Evolutionary conservation across 1,284 basidiomycete species (phyloP).

Genomic region (Pyrrhoderma noxium): DNA sequence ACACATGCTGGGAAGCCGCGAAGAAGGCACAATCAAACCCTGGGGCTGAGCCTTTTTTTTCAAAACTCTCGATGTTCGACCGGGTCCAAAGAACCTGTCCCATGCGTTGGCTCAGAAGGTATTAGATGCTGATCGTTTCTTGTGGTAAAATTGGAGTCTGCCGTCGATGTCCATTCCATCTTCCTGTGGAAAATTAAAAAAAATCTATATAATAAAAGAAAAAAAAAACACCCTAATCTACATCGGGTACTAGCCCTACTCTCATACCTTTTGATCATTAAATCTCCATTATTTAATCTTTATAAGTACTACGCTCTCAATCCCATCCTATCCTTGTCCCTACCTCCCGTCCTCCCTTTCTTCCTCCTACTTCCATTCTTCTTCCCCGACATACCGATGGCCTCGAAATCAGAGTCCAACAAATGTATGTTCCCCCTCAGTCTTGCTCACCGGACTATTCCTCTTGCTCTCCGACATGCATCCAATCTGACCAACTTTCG

Average conservation of each 20-base stretch:
- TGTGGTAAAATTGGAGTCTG: no score
- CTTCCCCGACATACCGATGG: conserved; percentile 4
- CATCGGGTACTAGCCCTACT: neutral
- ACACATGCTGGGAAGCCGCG: no score
- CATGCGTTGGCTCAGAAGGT: no score
- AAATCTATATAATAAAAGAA: neutral
- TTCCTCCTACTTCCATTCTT: neutral
- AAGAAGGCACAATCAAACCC: no score
- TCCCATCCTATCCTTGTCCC: conserved; percentile 1
- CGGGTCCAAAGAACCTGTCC: no score
- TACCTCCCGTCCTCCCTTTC: conserved; percentile 1
- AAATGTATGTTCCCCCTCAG: neutral
- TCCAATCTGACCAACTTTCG: neutral
- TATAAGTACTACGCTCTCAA: conserved; percentile 14
- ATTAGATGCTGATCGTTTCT: no score
- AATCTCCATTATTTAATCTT: neutral
- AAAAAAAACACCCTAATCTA: neutral
- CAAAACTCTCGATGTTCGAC: no score
- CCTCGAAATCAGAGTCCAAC: conserved; percentile 15
- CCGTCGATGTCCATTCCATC: neutral
- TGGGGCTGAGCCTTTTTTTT: no score
- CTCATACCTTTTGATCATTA: neutral
- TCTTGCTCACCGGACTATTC: neutral
- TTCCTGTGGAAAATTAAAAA: neutral
- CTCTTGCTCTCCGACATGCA: neutral